These are phyloP conservation scores for Nadsonia commutata DNA, from an alignment of 1,139 yeast genomes.

Conservation along the genomic window DNA sequence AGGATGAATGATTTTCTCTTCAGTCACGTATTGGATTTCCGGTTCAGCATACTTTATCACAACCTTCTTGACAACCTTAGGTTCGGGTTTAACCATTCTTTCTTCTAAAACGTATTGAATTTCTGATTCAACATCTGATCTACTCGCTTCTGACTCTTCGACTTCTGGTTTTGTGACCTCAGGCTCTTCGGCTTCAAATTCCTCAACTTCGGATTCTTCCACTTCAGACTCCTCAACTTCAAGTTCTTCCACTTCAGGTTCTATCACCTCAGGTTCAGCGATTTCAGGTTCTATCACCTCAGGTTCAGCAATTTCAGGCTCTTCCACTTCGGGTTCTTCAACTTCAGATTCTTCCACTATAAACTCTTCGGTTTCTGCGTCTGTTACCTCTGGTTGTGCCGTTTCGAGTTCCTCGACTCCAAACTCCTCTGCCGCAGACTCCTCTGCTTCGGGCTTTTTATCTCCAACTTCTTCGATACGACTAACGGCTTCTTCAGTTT, in stretches of 20 bases:
- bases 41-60: neutral
- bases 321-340: slow-evolving; percentile 3
- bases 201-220: slow-evolving; percentile 3
- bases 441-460: slow-evolving; percentile 3
- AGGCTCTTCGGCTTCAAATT: neutral
- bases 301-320: neutral
- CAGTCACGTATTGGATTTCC: neutral
- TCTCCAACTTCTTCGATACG: neutral
- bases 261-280: slow-evolving; percentile 3
- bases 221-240: slow-evolving; percentile 6
- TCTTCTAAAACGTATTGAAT: neutral
- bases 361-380: neutral
- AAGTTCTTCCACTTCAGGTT: slow-evolving; percentile 3
- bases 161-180: neutral
- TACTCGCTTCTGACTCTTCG: neutral
- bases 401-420: neutral
- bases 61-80: neutral
- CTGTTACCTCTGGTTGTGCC: slow-evolving; percentile 1
- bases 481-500: neutral
- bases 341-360: slow-evolving; percentile 1
- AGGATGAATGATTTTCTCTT: neutral
- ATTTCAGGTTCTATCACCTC: slow-evolving; percentile 2
- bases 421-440: slow-evolving; percentile 1
- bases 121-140: slow-evolving; percentile 1
- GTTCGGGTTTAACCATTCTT: slow-evolving; percentile 1